Conservation (phyloP, 345 rosid genomes). For the Rhodomyrtus tomentosa region DNA sequence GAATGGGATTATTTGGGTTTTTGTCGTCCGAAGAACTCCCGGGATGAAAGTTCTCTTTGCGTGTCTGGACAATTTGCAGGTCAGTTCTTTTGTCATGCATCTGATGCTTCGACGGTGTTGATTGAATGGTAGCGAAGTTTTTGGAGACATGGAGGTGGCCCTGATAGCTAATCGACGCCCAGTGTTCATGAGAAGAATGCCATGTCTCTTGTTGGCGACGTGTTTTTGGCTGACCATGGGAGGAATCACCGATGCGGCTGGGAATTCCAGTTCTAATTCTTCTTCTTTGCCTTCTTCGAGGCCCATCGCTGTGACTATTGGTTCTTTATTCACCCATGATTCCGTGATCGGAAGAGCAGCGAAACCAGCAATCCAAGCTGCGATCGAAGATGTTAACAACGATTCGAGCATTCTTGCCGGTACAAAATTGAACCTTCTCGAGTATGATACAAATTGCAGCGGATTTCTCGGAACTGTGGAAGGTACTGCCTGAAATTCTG, state of each 20-base stretch:
- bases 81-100: neutral
- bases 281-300: conserved; percentile 11
- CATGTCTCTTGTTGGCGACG: conserved; percentile 16
- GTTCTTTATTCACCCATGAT: conserved; percentile 56
- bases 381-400: conserved; percentile 60
- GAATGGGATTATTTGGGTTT: neutral
- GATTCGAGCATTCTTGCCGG: conserved; percentile 45
- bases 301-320: conserved; percentile 45
- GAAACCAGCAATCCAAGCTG: conserved; percentile 44
- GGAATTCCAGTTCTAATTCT: conserved; percentile 13
- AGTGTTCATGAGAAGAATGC: conserved; percentile 4
- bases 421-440: conserved; percentile 29
- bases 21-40: neutral
- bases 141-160: conserved; percentile 19
- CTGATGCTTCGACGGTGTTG: neutral
- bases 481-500: conserved; percentile 33
- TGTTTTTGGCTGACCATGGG: neutral
- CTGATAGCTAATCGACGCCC: neutral
- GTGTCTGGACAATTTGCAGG: neutral
- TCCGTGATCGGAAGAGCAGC: conserved; percentile 79
- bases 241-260: conserved; percentile 5
- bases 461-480: conserved; percentile 73
- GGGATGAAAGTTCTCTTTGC: neutral
- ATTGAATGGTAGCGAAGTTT: neutral
- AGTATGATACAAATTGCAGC: conserved; percentile 70